phyloP scores from a whole-genome alignment of 2,329 filamentous ascomycete genomes.

The Parascedosporium putredinis region DNA sequence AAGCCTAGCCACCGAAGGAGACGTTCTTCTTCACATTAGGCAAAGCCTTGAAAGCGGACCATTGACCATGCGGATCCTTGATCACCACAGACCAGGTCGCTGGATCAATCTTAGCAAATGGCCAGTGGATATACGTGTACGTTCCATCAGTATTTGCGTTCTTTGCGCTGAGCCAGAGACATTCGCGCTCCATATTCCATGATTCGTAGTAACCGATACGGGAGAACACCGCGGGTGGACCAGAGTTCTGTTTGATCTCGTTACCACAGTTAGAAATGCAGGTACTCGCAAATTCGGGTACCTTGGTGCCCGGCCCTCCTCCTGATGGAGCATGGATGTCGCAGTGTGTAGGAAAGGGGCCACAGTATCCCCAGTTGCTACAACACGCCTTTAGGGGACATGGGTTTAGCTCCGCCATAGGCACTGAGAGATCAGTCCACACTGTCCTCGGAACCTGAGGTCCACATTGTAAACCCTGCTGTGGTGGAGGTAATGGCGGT shows the following conservation, averaged over 20 bases:
- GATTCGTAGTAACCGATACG: conserved; percentile 20
- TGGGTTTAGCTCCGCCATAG: conserved; percentile 8
- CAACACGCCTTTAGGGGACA: conserved; percentile 9
- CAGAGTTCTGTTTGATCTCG: conserved; percentile 9
- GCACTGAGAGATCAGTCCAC: not conserved
- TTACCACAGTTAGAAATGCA: conserved; percentile 16
- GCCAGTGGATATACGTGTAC: conserved; percentile 20
- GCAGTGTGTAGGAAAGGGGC: conserved; percentile 1
- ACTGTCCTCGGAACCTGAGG: conserved; percentile 6
- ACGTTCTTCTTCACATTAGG: conserved; percentile 21
- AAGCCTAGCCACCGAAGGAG: conserved; percentile 29
- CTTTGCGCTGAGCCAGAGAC: conserved; percentile 15
- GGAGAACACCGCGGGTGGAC: conserved; percentile 5
- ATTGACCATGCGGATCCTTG: conserved; percentile 15
- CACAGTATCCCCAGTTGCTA: conserved; percentile 9
- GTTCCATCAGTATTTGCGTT: conserved; percentile 10
- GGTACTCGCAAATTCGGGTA: not conserved
- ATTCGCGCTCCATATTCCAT: conserved; percentile 17
- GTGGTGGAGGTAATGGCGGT: conserved; percentile 6
- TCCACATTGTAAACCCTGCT: conserved; percentile 4
- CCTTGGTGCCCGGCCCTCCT: not conserved
- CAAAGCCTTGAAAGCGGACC: conserved; percentile 16
- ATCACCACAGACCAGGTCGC: conserved; percentile 14
- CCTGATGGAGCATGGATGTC: not conserved
- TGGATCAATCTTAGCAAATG: conserved; percentile 17